These are phyloP conservation scores for Pseudognaphalium luteoalbum DNA, from an alignment of 129 eudicot species.

Conservation along the genomic window DNA sequence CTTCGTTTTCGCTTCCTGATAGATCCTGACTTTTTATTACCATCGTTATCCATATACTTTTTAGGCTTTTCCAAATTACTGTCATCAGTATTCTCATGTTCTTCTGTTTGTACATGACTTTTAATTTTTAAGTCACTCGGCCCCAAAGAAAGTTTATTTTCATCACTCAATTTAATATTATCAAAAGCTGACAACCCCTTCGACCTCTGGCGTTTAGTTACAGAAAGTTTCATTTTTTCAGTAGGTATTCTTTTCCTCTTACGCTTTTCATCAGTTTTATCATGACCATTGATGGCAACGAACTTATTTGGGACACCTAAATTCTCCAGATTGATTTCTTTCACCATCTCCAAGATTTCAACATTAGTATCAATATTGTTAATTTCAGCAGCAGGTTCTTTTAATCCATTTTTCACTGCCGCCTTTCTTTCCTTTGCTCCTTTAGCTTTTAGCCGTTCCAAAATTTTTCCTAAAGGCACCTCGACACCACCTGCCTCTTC, in stretches of 20 bases:
- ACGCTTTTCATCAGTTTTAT: slow-evolving; percentile 32
- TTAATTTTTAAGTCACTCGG: slow-evolving; percentile 33
- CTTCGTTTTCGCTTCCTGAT: slow-evolving; percentile 55
- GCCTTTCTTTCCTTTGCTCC: slow-evolving; percentile 62
- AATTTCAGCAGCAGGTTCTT: slow-evolving; percentile 37
- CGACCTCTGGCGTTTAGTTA: slow-evolving; percentile 69
- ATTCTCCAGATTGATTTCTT: slow-evolving; percentile 64
- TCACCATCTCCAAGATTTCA: slow-evolving; percentile 70
- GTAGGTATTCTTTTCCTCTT: slow-evolving; percentile 46
- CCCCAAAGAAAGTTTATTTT: slow-evolving; percentile 30
- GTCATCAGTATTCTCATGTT: slow-evolving; percentile 36
- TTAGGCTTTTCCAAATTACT: slow-evolving; percentile 45
- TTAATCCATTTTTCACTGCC: slow-evolving; percentile 45
- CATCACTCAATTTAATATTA: slow-evolving; percentile 49
- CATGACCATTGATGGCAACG: slow-evolving; percentile 57
- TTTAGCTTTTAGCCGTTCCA: slow-evolving; percentile 75
- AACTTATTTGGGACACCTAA: slow-evolving; percentile 35
- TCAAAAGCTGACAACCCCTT: slow-evolving; percentile 44
- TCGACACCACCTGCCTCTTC: slow-evolving; percentile 74
- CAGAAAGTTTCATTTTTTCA: slow-evolving; percentile 44
- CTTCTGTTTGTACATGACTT: slow-evolving; percentile 37
- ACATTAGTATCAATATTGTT: slow-evolving; percentile 36
- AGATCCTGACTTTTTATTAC: slow-evolving; percentile 45
- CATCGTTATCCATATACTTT: slow-evolving; percentile 35
- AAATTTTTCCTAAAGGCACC: slow-evolving; percentile 71